phyloP scores from a whole-genome alignment of 2,329 filamentous ascomycete species.

The Aspergillus terreus region DNA sequence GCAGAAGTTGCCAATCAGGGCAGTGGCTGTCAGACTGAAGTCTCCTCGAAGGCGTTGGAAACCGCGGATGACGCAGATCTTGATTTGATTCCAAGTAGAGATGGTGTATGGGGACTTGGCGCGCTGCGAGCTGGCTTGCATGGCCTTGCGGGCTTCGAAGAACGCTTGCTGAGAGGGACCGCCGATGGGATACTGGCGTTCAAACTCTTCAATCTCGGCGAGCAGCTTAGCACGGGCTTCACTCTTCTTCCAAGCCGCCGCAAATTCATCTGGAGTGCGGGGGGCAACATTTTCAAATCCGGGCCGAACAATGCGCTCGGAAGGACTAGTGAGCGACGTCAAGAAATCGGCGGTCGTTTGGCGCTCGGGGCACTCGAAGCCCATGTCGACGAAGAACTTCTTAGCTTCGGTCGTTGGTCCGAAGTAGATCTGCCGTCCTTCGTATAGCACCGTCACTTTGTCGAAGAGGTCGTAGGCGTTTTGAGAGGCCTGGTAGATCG shows the following conservation, averaged over 20 bases:
- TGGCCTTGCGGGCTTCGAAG: conserved; percentile 16
- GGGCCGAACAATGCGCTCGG: conserved; percentile 50
- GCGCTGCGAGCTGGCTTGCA: conserved; percentile 45
- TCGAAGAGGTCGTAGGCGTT: conserved; percentile 55
- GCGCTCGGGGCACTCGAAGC: conserved; percentile 61
- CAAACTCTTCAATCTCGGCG: conserved; percentile 21
- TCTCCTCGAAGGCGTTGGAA: conserved; percentile 71
- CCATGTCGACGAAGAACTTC: conserved; percentile 62
- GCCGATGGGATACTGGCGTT: not conserved
- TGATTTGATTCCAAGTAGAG: conserved; percentile 68
- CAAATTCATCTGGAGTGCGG: conserved; percentile 65
- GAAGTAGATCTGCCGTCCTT: conserved; percentile 70
- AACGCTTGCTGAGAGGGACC: not conserved
- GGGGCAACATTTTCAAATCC: conserved; percentile 62
- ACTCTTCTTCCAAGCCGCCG: conserved; percentile 50
- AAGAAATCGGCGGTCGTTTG: conserved; percentile 67
- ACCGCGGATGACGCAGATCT: conserved; percentile 73
- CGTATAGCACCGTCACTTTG: conserved; percentile 66
- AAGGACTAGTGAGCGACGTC: conserved; percentile 61
- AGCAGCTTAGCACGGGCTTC: conserved; percentile 40
- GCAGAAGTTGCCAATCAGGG: conserved; percentile 60
- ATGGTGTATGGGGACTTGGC: conserved; percentile 72
- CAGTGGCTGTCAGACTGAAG: conserved; percentile 63
- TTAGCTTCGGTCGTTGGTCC: conserved; percentile 58
- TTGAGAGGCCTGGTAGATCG: conserved; percentile 47